Base-by-base conservation (phyloP, 2,329 filamentous ascomycete species). In the Pseudopithomyces chartarum region DNA sequence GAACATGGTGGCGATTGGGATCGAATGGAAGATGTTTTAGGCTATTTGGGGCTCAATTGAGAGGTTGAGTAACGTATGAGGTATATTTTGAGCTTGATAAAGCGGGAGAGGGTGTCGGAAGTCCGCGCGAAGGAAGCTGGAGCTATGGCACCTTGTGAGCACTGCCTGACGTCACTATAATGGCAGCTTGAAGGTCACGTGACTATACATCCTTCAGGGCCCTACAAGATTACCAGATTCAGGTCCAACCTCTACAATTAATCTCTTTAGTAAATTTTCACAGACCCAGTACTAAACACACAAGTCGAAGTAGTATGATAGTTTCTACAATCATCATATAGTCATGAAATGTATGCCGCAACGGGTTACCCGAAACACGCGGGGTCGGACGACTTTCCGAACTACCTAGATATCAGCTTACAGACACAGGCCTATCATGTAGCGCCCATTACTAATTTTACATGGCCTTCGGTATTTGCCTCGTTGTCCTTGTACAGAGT, bases 1-100 rank as follows among this genome's bases (percentile, higher is more conserved):
- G 57, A 70, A 69, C 69, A 72, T 72, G 20, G 51, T 64, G n/a
- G 44, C 10, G 33, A 8, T 20, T 67, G 23, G 45, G 59, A 33
- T 45, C 17, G 32, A 34, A 32, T 11, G 32, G 32, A 15, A 44
- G 15, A 8, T 23, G 49, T 33, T 10, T 17, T 19, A 17, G 12
- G 34, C 20, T 44, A 42, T 4, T 29, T 22, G 20, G 34, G 19
- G 17, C 19, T 52, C 42, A 43, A 44, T 52, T 49, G 19, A 36
- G 36, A 33, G 12, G 13, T 8, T 17, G 12, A 13, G 6, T 26
- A 10, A 19, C 13, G 10, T n/a, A 17, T n/a, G 8, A 17, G 23
- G 33, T 40, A 4, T 15, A 46, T 36, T 13, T 44, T 6, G 12
- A n/a, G 54, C 33, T 44, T 52, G 34, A 15, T 23, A 43, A 33